These are phyloP conservation scores for Eucalyptus sp. DNA, from an alignment of 345 rosid genomes.

Conservation along the genomic window DNA sequence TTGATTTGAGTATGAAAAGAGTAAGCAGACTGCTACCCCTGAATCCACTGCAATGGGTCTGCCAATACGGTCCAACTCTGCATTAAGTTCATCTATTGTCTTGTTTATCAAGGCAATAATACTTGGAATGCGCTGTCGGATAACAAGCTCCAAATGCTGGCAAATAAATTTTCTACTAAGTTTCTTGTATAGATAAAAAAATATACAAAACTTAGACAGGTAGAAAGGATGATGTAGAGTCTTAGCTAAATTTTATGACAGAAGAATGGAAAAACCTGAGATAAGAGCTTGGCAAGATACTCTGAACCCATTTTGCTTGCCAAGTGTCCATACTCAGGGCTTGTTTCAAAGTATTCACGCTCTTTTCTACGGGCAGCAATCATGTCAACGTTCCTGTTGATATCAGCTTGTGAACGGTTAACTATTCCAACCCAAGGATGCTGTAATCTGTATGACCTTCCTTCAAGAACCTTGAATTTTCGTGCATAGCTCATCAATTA, in stretches of 20 bases:
- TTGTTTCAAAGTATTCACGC: constrained; percentile 89
- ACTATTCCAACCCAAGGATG: constrained; percentile 99
- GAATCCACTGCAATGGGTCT: constrained; percentile 95
- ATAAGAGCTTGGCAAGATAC: constrained; percentile 88
- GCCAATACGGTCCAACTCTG: constrained; percentile 94
- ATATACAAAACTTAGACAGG: neutral
- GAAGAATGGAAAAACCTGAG: constrained; percentile 41
- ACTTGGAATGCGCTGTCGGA: constrained; percentile 96
- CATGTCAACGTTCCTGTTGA: constrained; percentile 96
- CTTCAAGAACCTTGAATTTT: constrained; percentile 79
- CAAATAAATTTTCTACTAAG: neutral
- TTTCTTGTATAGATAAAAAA: neutral
- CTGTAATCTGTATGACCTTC: constrained; percentile 86
- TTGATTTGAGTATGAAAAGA: neutral
- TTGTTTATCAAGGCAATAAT: constrained; percentile 90
- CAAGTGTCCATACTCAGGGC: constrained; percentile 96
- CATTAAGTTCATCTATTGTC: constrained; percentile 94
- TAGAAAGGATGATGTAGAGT: neutral
- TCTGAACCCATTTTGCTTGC: constrained; percentile 95
- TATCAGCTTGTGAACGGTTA: constrained; percentile 99
- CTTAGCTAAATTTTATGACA: neutral
- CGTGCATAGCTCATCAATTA: neutral
- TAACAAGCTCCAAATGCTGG: constrained; percentile 90
- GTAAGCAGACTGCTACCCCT: constrained; percentile 59
- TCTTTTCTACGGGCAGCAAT: constrained; percentile 85